phyloP scores from a whole-genome alignment of 805 yeast species.

The Ogataea degrootiae region DNA sequence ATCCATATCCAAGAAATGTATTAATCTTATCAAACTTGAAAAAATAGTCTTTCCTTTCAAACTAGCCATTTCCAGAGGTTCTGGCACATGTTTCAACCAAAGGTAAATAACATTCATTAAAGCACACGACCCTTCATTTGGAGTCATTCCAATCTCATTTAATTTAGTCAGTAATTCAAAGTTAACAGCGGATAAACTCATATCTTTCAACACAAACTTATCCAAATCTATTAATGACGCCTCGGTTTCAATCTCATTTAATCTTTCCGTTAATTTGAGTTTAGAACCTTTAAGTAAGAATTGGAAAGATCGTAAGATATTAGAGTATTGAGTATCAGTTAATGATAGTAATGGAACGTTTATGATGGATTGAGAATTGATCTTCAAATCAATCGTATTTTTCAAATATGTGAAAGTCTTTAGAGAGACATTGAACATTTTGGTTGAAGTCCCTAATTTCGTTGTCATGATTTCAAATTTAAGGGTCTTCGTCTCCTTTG shows the following conservation, averaged over 20 bases:
- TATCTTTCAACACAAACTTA: slow-evolving; percentile 10
- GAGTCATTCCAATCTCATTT: slow-evolving; percentile 18
- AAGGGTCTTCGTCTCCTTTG: slow-evolving; percentile 20
- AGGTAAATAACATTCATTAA: slow-evolving; percentile 20
- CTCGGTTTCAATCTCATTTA: slow-evolving; percentile 7
- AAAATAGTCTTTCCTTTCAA: slow-evolving; percentile 13
- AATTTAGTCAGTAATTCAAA: slow-evolving; percentile 10
- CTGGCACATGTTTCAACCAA: slow-evolving; percentile 25
- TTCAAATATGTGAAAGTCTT: slow-evolving; percentile 7
- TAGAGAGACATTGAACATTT: slow-evolving; percentile 12
- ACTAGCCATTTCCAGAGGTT: not conserved
- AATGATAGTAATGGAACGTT: slow-evolving; percentile 36
- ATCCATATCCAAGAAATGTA: slow-evolving; percentile 21
- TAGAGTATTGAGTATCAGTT: slow-evolving; percentile 17
- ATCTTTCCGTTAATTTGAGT: slow-evolving; percentile 3
- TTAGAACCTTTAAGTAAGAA: slow-evolving; percentile 14
- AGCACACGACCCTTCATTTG: slow-evolving; percentile 19
- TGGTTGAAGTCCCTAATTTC: slow-evolving; percentile 12
- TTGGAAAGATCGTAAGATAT: slow-evolving; percentile 18
- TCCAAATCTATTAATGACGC: slow-evolving; percentile 11
- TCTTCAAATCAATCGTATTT: slow-evolving; percentile 18
- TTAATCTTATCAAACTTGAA: slow-evolving; percentile 16
- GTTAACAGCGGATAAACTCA: slow-evolving; percentile 12
- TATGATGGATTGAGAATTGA: slow-evolving; percentile 23
- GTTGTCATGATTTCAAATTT: slow-evolving; percentile 23